Evolutionary conservation across 2,329 filamentous ascomycete genomes (phyloP), one percentile per base, ranked within the genome.

Genomic region (Ceratocystis variospora): DNA sequence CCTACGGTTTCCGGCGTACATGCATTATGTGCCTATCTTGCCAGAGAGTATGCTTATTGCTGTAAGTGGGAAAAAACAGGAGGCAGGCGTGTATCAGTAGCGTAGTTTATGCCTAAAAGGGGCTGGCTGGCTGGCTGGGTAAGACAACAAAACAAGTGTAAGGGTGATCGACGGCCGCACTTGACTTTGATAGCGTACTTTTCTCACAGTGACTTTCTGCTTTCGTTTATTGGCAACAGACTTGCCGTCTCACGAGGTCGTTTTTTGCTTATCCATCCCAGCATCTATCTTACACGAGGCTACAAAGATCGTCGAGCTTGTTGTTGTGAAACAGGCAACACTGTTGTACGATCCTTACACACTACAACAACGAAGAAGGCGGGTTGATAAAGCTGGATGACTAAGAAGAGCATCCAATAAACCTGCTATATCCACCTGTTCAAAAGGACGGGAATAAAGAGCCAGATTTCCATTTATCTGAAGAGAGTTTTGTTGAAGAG

Each of bases 1-100:
- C 61, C 61, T 62, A 25, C 61, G 61, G 61, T 62, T 22, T 62
- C 61, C 61, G 61, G 22, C 37, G 61, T 7, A 62, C n/a, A 41
- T 62, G 22, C 61, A 41, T 41, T 41, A 5, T 10, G 37, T 15
- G 3, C 37, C 10, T 41, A 41, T 41, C 37, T 41, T 15, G 12
- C 37, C 3, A 15, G 10, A 41, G 10, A 5, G 12, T 41, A 41
- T 12, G 37, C 37, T 41, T 41, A 15, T 41, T 41, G 48, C 6
- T 50, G 48, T 25, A 53, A 22, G 46, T 48, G 4, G n/a, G n/a
- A 3, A 48, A 25, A 41, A 41, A 41, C 3, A 41, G 10, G 3
- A 12, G 10, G 10, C 3, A 15, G 12, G 12, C 5, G 37, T 15
- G 10, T 15, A 41, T 41, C 37, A 15, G 37, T 15, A 41, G 12